Evolutionary conservation across 176 grass and related monocot genomes (phyloP).

Genomic region (Carex kokanica): DNA sequence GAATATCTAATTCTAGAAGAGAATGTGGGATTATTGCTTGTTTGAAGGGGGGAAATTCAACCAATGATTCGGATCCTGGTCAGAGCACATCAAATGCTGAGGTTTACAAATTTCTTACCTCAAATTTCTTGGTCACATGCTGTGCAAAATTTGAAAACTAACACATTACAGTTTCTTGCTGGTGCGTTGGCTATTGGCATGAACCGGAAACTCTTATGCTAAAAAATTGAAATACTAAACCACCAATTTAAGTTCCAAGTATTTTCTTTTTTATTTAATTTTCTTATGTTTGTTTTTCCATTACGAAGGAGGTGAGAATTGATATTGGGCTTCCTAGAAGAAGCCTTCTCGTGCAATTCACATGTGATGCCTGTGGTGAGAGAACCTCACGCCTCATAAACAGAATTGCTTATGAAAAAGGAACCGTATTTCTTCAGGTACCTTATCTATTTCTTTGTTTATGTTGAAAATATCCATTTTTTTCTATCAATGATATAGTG

Average conservation of each 20-base stretch:
- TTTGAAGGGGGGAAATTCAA: constrained; percentile 20
- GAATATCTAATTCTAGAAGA: constrained; percentile 25
- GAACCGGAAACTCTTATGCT: not conserved
- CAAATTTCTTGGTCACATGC: not conserved
- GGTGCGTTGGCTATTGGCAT: not conserved
- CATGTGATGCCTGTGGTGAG: constrained; percentile 79
- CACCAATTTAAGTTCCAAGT: too few species aligned
- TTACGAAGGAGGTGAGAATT: constrained; percentile 45
- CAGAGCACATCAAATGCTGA: constrained; percentile 13
- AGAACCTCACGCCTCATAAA: constrained; percentile 78
- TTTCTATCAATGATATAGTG: not conserved
- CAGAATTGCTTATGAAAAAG: constrained; percentile 77
- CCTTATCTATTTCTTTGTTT: not conserved
- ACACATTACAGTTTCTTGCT: not conserved
- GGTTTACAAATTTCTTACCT: constrained; percentile 21
- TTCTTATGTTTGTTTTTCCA: not conserved
- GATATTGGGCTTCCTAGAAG: constrained; percentile 87
- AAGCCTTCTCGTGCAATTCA: constrained; percentile 87
- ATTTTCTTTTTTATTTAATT: too few species aligned
- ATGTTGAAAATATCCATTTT: not conserved
- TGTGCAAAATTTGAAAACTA: not conserved
- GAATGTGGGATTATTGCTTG: constrained; percentile 13
- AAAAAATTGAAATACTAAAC: not conserved
- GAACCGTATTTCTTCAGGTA: constrained; percentile 94
- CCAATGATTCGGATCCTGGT: constrained; percentile 13